phyloP scores from a whole-genome alignment of 371 early-diverging fungal species.

The Gilbertella persicaria region DNA sequence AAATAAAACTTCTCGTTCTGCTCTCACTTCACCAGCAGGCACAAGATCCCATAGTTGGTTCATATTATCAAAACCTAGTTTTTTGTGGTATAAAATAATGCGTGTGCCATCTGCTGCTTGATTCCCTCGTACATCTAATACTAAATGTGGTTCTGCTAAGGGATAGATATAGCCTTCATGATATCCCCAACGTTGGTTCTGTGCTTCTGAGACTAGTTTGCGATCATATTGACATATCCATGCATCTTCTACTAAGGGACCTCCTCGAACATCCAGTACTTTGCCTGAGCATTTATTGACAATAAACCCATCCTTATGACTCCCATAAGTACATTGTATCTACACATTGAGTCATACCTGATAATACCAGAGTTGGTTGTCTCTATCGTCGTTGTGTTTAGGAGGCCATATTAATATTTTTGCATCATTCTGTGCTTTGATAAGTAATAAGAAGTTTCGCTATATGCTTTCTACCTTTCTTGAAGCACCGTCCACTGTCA shows the following conservation, averaged over 20 bases:
- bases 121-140: slow-evolving; percentile 42
- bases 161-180: slow-evolving; percentile 44
- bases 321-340: not conserved
- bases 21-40: slow-evolving; percentile 45
- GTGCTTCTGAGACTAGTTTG: slow-evolving; percentile 38
- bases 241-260: slow-evolving; percentile 35
- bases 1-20: slow-evolving; percentile 47
- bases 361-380: slow-evolving; percentile 52
- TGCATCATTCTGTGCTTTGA: slow-evolving; percentile 49
- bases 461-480: slow-evolving; percentile 22
- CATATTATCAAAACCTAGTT: slow-evolving; percentile 25
- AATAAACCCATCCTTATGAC: slow-evolving; percentile 39
- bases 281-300: slow-evolving; percentile 45
- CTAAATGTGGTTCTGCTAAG: slow-evolving; percentile 47
- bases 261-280: slow-evolving; percentile 47
- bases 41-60: slow-evolving; percentile 51
- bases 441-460: too few relatives aligned
- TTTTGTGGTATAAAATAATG: slow-evolving; percentile 36
- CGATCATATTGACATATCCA: slow-evolving; percentile 48
- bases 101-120: slow-evolving; percentile 36
- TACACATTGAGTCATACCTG: slow-evolving; percentile 23
- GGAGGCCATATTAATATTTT: slow-evolving; percentile 51
- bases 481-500: slow-evolving; percentile 42
- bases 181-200: slow-evolving; percentile 52
- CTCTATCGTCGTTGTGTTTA: slow-evolving; percentile 47